Base-by-base conservation (phyloP, 2,329 filamentous ascomycete species). In the Ustulina deusta region DNA sequence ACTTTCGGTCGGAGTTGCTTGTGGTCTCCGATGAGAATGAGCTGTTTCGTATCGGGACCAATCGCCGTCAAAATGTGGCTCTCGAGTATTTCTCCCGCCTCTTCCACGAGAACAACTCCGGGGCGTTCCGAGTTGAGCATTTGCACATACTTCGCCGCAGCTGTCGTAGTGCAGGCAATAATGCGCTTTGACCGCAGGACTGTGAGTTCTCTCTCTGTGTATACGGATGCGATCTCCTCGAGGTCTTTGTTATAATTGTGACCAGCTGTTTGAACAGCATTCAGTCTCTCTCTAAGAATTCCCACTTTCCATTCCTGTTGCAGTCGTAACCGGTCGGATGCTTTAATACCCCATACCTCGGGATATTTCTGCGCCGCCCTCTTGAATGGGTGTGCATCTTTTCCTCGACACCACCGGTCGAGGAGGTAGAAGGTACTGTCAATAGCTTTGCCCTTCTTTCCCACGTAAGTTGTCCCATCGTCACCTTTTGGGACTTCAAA, bases 1-100 rank as follows among this genome's bases (percentile, higher is more conserved):
- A 85, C 86, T 72, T 93, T 92, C 0, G 91, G 91, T 0, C 90
- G 86, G 0, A 93, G 83, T 69, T 93, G 91, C 63, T 90, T 86
- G 74, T 93, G 91, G 61, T 93, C 91, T 0, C 91, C 91, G 11
- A 93, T 93, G 1, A 92, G 77, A 0, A 93, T 84, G 0, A 93
- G 75, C 52, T 93, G 89, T 48, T 74, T 69, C 1, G 69, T 55
- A 5, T 66, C 64, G 13, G 71, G 71, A 6, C 67, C 61, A 15
- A 72, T 29, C 5, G 70, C 70, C 2, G 71, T 71, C 1, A 73
- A 52, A 29, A 74, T 65, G 15, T 73, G 70, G 15, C 66, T 68
- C 29, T 74, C 72, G 1, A 72, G 52, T 48, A 74, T 70, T 54
- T 74, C 72, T 9, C 71, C 71, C 6, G 71, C 72, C 51, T 73